A percentile compares a stretch with the other conserved stretches of the same genome.
These are phyloP conservation scores for Hymenoscyphus occultus DNA, from an alignment of 2,329 filamentous ascomycete species.

Conservation along the genomic window DNA sequence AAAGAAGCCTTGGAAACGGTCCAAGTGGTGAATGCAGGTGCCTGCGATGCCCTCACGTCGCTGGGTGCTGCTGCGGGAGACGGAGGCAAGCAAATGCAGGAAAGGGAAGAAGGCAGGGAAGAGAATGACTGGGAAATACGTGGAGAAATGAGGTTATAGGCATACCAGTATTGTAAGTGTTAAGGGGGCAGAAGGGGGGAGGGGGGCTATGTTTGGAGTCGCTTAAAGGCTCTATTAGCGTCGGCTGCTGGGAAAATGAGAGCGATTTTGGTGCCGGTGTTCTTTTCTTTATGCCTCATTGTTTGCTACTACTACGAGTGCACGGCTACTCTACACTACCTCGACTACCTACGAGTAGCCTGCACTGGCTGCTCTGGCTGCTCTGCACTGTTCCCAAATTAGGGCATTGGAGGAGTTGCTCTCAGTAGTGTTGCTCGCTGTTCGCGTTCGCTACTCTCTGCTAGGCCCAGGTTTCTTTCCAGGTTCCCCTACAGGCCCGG, in stretches of 20 bases:
- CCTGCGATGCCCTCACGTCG: not conserved
- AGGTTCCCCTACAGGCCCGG: not conserved
- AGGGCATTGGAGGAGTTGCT: too few relatives aligned
- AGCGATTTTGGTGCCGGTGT: not conserved
- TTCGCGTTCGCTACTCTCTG: too few relatives aligned
- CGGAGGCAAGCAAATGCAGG: not conserved
- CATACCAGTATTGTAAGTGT: too few relatives aligned
- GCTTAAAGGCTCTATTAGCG: not conserved
- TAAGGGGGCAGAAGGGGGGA: not conserved
- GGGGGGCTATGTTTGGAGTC: not conserved
- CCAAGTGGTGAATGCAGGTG: constrained; percentile 2
- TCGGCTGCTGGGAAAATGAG: not conserved
- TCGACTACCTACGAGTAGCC: too few relatives aligned
- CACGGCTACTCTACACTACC: too few relatives aligned
- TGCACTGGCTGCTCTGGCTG: too few relatives aligned
- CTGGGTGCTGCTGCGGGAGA: not conserved
- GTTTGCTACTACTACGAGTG: too few relatives aligned
- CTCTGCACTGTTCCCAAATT: too few relatives aligned
- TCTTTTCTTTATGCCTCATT: not conserved
- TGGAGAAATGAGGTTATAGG: too few relatives aligned
- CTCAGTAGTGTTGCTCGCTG: too few relatives aligned
- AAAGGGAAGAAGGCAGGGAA: not conserved
- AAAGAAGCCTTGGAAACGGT: not conserved
- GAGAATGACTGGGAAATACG: not conserved
- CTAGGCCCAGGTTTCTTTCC: not conserved